These are phyloP conservation scores for Xylaria telfairii DNA, from an alignment of 495 filamentous ascomycete species.

Conservation along the genomic window DNA sequence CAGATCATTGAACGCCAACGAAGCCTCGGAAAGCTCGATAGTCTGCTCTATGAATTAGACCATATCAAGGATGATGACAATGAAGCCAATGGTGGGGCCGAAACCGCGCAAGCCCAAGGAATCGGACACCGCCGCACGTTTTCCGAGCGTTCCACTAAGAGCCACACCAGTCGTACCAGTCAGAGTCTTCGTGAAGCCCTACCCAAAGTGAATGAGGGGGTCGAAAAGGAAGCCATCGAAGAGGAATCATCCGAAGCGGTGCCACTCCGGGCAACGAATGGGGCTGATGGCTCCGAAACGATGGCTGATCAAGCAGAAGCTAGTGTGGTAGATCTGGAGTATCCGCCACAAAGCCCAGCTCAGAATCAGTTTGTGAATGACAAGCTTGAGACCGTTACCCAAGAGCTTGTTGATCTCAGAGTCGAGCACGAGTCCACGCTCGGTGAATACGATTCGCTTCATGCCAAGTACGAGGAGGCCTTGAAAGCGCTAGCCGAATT, in stretches of 20 bases:
- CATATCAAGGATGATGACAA: slow-evolving; percentile 70
- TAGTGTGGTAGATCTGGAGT: slow-evolving; percentile 35
- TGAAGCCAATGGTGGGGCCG: slow-evolving; percentile 29
- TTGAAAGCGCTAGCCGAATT: slow-evolving; percentile 79
- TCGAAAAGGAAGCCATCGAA: slow-evolving; percentile 44
- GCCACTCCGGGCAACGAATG: slow-evolving; percentile 7
- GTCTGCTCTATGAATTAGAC: slow-evolving; percentile 88
- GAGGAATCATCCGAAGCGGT: slow-evolving; percentile 32
- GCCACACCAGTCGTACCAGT: slow-evolving; percentile 57
- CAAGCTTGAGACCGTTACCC: slow-evolving; percentile 89
- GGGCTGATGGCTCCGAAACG: neutral
- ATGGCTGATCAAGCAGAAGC: slow-evolving; percentile 39
- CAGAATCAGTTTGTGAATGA: slow-evolving; percentile 88
- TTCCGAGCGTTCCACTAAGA: slow-evolving; percentile 58
- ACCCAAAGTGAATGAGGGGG: slow-evolving; percentile 50
- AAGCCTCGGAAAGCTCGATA: slow-evolving; percentile 93
- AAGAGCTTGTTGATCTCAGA: slow-evolving; percentile 89
- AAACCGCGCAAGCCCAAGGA: slow-evolving; percentile 48
- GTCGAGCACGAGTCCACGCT: slow-evolving; percentile 88
- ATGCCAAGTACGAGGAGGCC: slow-evolving; percentile 89
- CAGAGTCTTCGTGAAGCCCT: slow-evolving; percentile 58
- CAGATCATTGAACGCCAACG: slow-evolving; percentile 95
- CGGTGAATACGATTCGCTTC: slow-evolving; percentile 80
- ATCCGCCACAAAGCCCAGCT: slow-evolving; percentile 68
- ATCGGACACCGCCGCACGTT: slow-evolving; percentile 50